Conservation (phyloP, 345 rosid species). For the Bretschneidera sinensis region DNA sequence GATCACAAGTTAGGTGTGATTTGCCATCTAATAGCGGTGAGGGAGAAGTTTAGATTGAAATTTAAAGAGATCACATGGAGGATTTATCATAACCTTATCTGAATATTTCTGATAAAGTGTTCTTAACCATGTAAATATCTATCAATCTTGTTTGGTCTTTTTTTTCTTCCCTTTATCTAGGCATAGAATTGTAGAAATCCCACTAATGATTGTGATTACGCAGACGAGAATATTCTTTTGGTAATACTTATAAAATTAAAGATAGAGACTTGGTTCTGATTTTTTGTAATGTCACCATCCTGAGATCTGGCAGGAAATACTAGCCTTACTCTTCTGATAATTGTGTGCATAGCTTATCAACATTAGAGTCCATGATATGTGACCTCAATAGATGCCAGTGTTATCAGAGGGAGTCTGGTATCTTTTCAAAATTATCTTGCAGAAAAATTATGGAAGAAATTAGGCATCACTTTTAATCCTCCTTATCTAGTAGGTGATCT, state of each 20-base stretch:
- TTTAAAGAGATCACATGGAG: constrained; percentile 12
- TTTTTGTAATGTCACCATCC: constrained; percentile 8
- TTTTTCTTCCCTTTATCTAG: background rate
- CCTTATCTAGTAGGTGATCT: background rate
- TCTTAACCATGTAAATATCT: background rate
- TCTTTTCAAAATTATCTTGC: background rate
- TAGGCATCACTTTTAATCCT: background rate
- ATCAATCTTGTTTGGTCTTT: background rate
- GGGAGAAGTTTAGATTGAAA: too few relatives aligned
- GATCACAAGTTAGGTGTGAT: constrained; percentile 2
- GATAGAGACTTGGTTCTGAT: too few relatives aligned
- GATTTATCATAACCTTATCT: constrained; percentile 12
- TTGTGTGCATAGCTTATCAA: constrained; percentile 13
- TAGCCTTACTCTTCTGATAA: too few relatives aligned
- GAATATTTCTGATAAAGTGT: constrained; percentile 11
- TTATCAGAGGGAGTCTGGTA: background rate
- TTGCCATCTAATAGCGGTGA: too few relatives aligned
- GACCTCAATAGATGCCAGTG: background rate
- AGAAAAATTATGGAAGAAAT: background rate
- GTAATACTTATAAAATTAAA: too few relatives aligned
- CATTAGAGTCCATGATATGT: background rate
- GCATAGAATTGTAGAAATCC: too few relatives aligned
- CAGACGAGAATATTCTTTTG: too few relatives aligned
- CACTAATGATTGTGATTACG: too few relatives aligned
- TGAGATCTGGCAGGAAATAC: constrained; percentile 10